Evolutionary conservation across 345 rosid species (phyloP).

Genomic region (Salix koriyanagi): DNA sequence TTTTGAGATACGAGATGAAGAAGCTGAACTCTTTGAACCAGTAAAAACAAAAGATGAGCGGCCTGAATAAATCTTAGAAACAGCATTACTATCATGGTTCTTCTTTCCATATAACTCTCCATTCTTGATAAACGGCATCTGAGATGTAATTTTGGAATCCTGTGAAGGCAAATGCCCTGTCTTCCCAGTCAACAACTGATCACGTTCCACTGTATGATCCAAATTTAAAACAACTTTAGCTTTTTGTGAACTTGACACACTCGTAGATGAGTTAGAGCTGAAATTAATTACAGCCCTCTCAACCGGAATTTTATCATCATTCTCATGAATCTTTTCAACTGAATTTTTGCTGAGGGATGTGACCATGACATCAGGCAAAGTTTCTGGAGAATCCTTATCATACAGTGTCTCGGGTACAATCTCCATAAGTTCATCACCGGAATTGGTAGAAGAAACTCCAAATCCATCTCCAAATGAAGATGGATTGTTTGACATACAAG

Average conservation of each 20-base stretch:
- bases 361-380: slow-evolving; percentile 17
- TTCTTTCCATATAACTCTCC: slow-evolving; percentile 42
- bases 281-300: slow-evolving; percentile 30
- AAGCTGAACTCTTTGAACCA: slow-evolving; percentile 40
- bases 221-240: slow-evolving; percentile 23
- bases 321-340: slow-evolving; percentile 26
- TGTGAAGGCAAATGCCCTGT: slow-evolving; percentile 24
- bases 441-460: slow-evolving; percentile 34
- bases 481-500: slow-evolving; percentile 22
- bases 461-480: slow-evolving; percentile 27
- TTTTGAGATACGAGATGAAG: slow-evolving; percentile 45
- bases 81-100: slow-evolving; percentile 29
- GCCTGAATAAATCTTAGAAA: slow-evolving; percentile 41
- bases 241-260: slow-evolving; percentile 26
- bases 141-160: slow-evolving; percentile 27
- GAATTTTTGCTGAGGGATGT: slow-evolving; percentile 23
- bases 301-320: slow-evolving; percentile 23
- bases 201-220: slow-evolving; percentile 23
- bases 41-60: slow-evolving; percentile 36
- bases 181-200: slow-evolving; percentile 28
- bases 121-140: slow-evolving; percentile 17
- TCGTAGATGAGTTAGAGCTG: slow-evolving; percentile 27
- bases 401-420: slow-evolving; percentile 32
- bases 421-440: slow-evolving; percentile 31
- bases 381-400: slow-evolving; percentile 40